Percentiles rank a stretch among this genome's conserved stretches.
Evolutionary conservation across 257 asterid genomes (phyloP).

Genomic region (Solanum chilense): DNA sequence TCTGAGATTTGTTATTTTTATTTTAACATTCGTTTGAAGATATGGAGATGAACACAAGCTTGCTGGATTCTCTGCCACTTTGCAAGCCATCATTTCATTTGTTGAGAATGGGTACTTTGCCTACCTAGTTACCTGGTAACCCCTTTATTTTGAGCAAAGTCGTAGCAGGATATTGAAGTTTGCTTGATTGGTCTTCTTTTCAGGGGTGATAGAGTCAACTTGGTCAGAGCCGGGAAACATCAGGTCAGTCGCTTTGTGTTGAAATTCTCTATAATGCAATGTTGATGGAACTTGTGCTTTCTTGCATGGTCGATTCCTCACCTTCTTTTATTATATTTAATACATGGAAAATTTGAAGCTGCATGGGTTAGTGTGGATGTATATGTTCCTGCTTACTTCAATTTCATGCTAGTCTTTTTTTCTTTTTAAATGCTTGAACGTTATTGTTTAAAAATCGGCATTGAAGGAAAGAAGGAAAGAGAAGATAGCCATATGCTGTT

Average conservation of each 20-base stretch:
- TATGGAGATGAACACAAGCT: constrained; percentile 96
- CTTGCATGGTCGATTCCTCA: not conserved
- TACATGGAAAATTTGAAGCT: not conserved
- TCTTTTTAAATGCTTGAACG: not conserved
- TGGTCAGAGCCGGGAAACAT: constrained; percentile 94
- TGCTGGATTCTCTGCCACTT: constrained; percentile 97
- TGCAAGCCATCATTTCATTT: constrained; percentile 97
- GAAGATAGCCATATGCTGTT: not conserved
- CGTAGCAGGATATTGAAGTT: not conserved
- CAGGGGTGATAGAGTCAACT: constrained; percentile 88
- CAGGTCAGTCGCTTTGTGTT: constrained; percentile 46
- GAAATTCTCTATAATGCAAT: not conserved
- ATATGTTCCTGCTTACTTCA: not conserved
- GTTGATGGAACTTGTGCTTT: not conserved
- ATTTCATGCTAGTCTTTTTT: not conserved
- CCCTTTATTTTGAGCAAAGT: not conserved
- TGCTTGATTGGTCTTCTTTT: not conserved
- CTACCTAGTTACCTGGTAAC: constrained; percentile 1
- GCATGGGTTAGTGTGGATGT: not conserved
- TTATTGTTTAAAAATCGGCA: not conserved
- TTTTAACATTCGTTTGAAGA: constrained; percentile 26
- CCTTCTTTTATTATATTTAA: not conserved
- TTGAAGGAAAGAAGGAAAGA: not conserved
- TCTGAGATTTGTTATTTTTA: not conserved
- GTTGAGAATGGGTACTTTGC: constrained; percentile 81